phyloP scores from a whole-genome alignment of 495 filamentous ascomycete genomes.

The Penicillium flavigenum region DNA sequence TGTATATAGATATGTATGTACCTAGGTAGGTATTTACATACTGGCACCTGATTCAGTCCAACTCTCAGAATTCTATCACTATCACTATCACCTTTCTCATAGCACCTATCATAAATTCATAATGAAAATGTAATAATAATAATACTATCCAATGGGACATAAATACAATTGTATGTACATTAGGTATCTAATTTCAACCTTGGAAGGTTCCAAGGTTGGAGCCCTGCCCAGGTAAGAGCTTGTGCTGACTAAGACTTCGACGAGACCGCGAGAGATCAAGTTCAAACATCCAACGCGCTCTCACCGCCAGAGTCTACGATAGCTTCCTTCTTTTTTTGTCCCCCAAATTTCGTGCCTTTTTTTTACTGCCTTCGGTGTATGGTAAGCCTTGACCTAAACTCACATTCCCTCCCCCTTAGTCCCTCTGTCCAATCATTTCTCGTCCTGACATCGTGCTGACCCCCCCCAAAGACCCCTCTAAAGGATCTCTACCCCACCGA shows the following conservation, averaged over 20 bases:
- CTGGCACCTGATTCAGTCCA: not conserved
- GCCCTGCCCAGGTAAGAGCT: conserved; percentile 8
- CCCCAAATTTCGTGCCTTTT: conserved; percentile 9
- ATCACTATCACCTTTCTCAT: not conserved
- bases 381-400: conserved; percentile 1
- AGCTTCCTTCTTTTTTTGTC: conserved; percentile 15
- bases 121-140: not conserved
- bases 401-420: not conserved
- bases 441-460: conserved; percentile 12
- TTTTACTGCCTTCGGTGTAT: not conserved
- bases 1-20: too few relatives aligned
- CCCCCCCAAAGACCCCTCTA: conserved; percentile 31
- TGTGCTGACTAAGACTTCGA: conserved; percentile 24
- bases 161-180: too few relatives aligned
- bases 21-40: too few relatives aligned
- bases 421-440: conserved; percentile 14
- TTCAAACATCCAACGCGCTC: conserved; percentile 21
- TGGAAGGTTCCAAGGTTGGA: too few relatives aligned
- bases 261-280: conserved; percentile 1
- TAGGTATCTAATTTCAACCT: too few relatives aligned
- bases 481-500: conserved; percentile 32
- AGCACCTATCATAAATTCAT: not conserved
- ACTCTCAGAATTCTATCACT: not conserved
- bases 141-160: not conserved
- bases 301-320: conserved; percentile 35